Evolutionary conservation across 148 eudicot species (phyloP), one percentile per base, ranked within the genome.

Genomic region (Talinum fruticosum): DNA sequence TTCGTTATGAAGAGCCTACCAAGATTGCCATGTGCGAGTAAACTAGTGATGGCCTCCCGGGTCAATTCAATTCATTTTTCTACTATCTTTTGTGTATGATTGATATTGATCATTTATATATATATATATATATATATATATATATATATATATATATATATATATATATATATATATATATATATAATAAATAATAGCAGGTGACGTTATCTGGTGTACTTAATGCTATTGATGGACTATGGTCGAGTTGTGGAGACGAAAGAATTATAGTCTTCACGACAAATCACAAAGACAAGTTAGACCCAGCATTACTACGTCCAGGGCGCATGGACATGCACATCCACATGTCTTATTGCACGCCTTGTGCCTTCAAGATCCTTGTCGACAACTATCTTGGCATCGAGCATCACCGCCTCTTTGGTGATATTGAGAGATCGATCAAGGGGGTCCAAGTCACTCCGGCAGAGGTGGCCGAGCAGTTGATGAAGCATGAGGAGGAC

Each of bases 241-340:
- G 92, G 95, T 91, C 89, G 10, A 84, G 88, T 72, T 89, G 90
- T 12, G 91, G 91, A 6, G 83, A 81, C 2, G 91, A 91, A 29
- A 21, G 91, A 62, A 86, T 91, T 37, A 85, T 91, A 34, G 75
- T 91, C 26, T 91, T 91, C 81, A 91, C 95, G 0, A 91, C 91
- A 16, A 91, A 89, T 66, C 86, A 88, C 66, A 87, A 78, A 62
- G 91, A 89, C 29, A 86, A 84, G 79, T 85, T 91, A 0, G 91
- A 88, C 59, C 90, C 91, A 0, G 91, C 93, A 1, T 35, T 88
- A 28, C 47, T 90, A 28, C 85, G 91, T 4, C 91, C 91, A 0
- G 93, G 90, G 3, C 87, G 90, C 18, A 90, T 90, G 93, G 90
- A 90, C 73, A 15, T 88, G 77, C 91, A 90, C 76, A 75, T 90